Base-by-base conservation (phyloP, 2,329 filamentous ascomycete genomes). In the Colletotrichum abscissum region DNA sequence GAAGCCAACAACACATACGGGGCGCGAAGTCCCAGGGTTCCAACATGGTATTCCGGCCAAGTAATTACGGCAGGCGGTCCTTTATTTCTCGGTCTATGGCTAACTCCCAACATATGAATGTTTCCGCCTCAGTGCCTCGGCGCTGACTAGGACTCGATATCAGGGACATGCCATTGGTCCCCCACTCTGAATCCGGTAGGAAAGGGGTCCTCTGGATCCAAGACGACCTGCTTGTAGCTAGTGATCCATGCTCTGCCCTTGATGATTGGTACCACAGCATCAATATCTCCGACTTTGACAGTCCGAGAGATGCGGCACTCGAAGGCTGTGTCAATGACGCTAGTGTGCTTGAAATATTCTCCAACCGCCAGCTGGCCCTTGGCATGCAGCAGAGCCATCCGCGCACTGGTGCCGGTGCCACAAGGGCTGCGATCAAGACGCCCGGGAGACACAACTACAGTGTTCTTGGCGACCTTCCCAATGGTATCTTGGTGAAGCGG, bases 161-260 rank as follows among this genome's bases (percentile, higher is more conserved):
- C 3, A 46, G 42, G 16, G 16, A 46, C 19, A 46, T n/a, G 42
- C 42, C 42, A 46, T 46, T 67, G 64, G 64, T 52, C 54, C 28
- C 16, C 63, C 35, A 46, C 63, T 30, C 63, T 58, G 54, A 26
- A 85, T 2, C 82, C 82, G 16, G 78, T 73, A 11, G 84, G 85
- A 70, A 85, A 87, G 0, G 85, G 85, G 76, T 87, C 85, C 0
- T 79, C 79, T 1, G 83, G 80, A 69, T 86, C 84, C 12, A 87
- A 74, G n/a, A 85, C 78, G 3, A 83, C 78, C 65, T 86, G 81
- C 74, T 85, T 85, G 73, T 82, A 84, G 28, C 83, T 80, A 0
- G 84, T 86, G 59, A 87, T 84, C 85, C 86, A 87, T 2, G 81
- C 85, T 24, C 83, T 77, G 0, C 86, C 85, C 62, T 46, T 83